Percentiles rank a stretch among this genome's conserved stretches.
phyloP scores from a whole-genome alignment of 768 basidiomycete genomes.

The Pleurotus salmoneostramineus region DNA sequence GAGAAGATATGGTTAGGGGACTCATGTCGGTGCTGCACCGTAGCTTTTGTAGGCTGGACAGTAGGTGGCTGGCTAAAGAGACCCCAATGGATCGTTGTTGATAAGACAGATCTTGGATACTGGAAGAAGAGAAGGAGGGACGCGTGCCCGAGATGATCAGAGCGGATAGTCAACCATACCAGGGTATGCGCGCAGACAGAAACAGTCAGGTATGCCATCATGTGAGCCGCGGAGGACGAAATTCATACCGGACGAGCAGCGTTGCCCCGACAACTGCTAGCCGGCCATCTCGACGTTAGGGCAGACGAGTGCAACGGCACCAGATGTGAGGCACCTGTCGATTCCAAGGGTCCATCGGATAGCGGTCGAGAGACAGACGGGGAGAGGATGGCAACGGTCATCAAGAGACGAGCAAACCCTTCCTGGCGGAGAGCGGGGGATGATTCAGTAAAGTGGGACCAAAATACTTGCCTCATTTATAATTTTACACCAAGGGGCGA shows the following conservation, averaged over 20 bases:
- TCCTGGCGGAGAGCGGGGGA: not conserved
- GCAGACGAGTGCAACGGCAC: not conserved
- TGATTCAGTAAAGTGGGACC: not conserved
- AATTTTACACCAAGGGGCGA: constrained; percentile 25
- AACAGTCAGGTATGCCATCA: not conserved
- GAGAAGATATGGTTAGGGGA: constrained; percentile 19
- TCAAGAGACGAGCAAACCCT: not conserved
- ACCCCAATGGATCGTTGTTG: not conserved
- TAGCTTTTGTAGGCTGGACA: not conserved
- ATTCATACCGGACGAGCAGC: not conserved
- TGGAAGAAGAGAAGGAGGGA: not conserved
- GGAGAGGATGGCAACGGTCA: constrained; percentile 5
- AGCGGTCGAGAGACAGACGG: not conserved
- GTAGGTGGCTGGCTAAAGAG: not conserved
- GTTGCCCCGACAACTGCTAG: constrained; percentile 4
- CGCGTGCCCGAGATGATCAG: not conserved
- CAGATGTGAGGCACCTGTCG: not conserved
- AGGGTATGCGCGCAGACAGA: not conserved
- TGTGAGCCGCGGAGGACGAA: not conserved
- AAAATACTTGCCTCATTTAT: constrained; percentile 34
- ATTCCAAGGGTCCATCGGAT: not conserved
- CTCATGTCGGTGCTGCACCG: constrained; percentile 7
- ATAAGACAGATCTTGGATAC: constrained; percentile 3
- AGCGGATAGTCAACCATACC: not conserved
- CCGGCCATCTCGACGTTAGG: not conserved